Base-by-base conservation (phyloP, 768 basidiomycete species). In the Lentinula sp. region DNA sequence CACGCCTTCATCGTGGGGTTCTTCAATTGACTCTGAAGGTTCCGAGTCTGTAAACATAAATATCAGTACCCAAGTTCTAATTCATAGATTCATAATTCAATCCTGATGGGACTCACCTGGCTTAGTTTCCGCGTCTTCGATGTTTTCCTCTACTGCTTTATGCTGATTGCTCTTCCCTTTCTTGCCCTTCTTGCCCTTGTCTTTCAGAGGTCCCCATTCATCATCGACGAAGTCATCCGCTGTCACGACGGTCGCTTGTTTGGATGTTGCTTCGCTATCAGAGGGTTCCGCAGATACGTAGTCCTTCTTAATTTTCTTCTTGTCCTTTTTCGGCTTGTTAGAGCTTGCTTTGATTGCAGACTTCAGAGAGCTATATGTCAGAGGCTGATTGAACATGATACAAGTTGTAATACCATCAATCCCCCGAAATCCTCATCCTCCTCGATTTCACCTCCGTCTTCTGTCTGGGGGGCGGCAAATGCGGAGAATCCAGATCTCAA, bases 141-240 rank as follows among this genome's bases (percentile, higher is more conserved):
- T 70, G 48, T 73, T 73, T 36, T 73, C 71, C 49, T 75, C 70
- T 59, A 23, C 3, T n/a, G 16, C 33, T 4, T 33, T 35, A 8
- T 16, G 73, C 78, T 2, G 75, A 78, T 33, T 33, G 50, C 71
- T 77, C 66, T 84, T 85, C n/a, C 76, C 76, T 69, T 83, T 83
- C 74, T 84, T 84, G 50, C 76, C 78, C 69, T 86, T 85, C 76
- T 85, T 85, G 61, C 78, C 81, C 72, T 86, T 87, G 66, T 79
- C 80, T 67, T 85, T 83, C 41, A 81, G 80, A 0, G 81, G 79
- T 9, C 82, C 87, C 81, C 85, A 87, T 70, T 91, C 89, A 63
- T 86, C 86, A 67, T 90, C 86, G 20, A 86, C 85, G 63, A 87
- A 76, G 66, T 88, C 87, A 48, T 90, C 88, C n/a, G 87, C 85